Evolutionary conservation across 202 grass and related monocot species (phyloP).

Genomic region (Panicum virgatum): DNA sequence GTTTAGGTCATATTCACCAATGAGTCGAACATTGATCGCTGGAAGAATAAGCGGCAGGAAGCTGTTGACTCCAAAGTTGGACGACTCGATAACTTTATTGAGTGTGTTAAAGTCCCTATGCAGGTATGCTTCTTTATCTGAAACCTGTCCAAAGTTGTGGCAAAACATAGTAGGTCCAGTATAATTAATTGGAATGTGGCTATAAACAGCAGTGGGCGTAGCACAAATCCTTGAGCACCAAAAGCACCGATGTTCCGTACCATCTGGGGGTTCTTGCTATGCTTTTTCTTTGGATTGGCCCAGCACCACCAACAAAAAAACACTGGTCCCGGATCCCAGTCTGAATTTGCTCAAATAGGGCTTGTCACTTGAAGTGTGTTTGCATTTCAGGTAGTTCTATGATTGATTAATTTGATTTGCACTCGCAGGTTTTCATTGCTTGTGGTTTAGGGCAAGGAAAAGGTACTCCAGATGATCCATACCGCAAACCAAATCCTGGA

Average conservation of each 20-base stretch:
- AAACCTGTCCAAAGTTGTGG: slow-evolving; percentile 16
- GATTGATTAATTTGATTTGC: slow-evolving; percentile 31
- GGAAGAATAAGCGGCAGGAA: slow-evolving; percentile 85
- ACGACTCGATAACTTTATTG: slow-evolving; percentile 81
- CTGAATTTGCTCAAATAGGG: background rate
- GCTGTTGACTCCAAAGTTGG: slow-evolving; percentile 96
- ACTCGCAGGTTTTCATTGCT: slow-evolving; percentile 81
- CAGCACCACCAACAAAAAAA: background rate
- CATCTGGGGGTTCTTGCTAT: background rate
- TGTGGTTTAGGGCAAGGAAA: slow-evolving; percentile 79
- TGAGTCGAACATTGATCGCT: slow-evolving; percentile 87
- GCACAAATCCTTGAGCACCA: background rate
- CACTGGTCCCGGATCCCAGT: background rate
- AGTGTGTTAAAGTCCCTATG: slow-evolving; percentile 71
- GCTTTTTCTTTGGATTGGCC: background rate
- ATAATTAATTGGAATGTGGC: background rate
- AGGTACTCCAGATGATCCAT: slow-evolving; percentile 53
- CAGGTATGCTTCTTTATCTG: slow-evolving; percentile 58
- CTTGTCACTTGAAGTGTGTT: background rate
- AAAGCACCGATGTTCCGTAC: background rate
- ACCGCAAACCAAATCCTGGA: slow-evolving; percentile 80
- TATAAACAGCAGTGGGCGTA: background rate
- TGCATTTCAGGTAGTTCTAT: background rate
- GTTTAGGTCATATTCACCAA: slow-evolving; percentile 95
- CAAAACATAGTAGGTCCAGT: slow-evolving; percentile 6